Percentiles rank a stretch among this genome's conserved stretches.
Evolutionary conservation across 306 rosid species (phyloP).

Genomic region (Morella rubra): DNA sequence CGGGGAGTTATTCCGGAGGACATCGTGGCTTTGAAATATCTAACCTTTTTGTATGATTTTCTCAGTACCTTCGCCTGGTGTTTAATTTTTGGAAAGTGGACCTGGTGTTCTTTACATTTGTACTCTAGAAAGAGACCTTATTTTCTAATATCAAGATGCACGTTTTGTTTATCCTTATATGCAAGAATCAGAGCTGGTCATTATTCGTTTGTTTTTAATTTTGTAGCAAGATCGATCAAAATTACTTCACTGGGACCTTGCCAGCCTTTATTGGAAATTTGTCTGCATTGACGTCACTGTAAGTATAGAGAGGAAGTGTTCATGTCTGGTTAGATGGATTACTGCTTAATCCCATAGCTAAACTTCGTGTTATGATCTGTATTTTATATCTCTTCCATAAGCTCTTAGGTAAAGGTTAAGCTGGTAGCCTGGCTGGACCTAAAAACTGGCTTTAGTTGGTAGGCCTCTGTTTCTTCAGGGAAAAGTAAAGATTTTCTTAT

Average conservation of each 20-base stretch:
- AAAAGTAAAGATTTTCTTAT: background rate
- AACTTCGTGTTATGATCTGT: background rate
- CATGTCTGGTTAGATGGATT: background rate
- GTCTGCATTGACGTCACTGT: slow-evolving; percentile 7
- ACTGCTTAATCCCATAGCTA: background rate
- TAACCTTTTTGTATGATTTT: slow-evolving; percentile 19
- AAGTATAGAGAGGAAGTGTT: slow-evolving; percentile 3
- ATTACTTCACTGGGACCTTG: slow-evolving; percentile 28
- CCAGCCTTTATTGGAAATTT: slow-evolving; percentile 28
- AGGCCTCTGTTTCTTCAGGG: background rate
- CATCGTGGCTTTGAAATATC: slow-evolving; percentile 11
- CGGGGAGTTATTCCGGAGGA: slow-evolving; percentile 18
- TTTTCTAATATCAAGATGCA: too few species aligned
- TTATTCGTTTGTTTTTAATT: background rate
- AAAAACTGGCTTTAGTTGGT: background rate
- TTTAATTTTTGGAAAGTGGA: background rate
- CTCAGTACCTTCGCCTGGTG: background rate
- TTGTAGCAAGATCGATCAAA: slow-evolving; percentile 25
- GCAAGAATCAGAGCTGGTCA: too few species aligned
- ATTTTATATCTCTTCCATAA: background rate
- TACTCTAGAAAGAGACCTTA: background rate
- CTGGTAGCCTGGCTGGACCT: background rate
- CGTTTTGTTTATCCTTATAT: background rate
- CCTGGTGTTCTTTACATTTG: background rate
- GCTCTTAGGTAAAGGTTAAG: background rate